Evolutionary conservation across 495 filamentous ascomycete species (phyloP), one percentile per base, ranked within the genome.

Genomic region (Copromyces sp.): DNA sequence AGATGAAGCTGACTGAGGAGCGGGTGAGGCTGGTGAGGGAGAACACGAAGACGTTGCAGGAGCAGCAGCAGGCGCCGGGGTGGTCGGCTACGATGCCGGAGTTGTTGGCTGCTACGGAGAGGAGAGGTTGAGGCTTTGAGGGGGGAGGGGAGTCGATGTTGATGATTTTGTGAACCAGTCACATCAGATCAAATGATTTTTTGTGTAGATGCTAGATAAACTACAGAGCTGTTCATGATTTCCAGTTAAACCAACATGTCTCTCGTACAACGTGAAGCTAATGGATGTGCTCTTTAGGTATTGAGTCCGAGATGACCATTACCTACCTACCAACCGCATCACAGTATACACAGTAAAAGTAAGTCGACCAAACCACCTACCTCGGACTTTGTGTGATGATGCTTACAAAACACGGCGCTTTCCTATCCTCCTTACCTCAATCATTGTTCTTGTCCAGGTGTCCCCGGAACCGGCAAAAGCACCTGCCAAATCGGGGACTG

Each of bases 1-100:
- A 83, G 75, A 85, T 87, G 80, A 74, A 81, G 40, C 74, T 87
- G 14, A 85, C 77, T 3, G 84, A 84, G 73, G 77, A 84, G 53
- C 74, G 85, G 47, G 73, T 85, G 3, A 71, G 71, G 40, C 73
- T 16, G 47, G 79, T 77, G 39, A 74, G 78, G 61, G 71, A 29
- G 65, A 37, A 17, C 1, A 35, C 20, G 44, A 68, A 68, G 12
- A 74, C 72, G 16, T 39, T 75, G 20, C 2, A 73, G 71, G 9
- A 42, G 38, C 44, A 69, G 32, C 44, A 68, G 14, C 1, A 73
- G 39, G 68, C 74, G 65, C 71, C 78, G 42, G 79, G 72, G n/a
- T 75, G 75, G 74, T 70, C 72, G 70, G 72, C 72, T 12, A 69
- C 72, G 12, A 73, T 74, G 71, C 53, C 69, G 37, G 20, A 38